A percentile compares a stretch with the other conserved stretches of the same genome.
Evolutionary conservation across 805 yeast species (phyloP).

Genomic region (Starmerella sp.): DNA sequence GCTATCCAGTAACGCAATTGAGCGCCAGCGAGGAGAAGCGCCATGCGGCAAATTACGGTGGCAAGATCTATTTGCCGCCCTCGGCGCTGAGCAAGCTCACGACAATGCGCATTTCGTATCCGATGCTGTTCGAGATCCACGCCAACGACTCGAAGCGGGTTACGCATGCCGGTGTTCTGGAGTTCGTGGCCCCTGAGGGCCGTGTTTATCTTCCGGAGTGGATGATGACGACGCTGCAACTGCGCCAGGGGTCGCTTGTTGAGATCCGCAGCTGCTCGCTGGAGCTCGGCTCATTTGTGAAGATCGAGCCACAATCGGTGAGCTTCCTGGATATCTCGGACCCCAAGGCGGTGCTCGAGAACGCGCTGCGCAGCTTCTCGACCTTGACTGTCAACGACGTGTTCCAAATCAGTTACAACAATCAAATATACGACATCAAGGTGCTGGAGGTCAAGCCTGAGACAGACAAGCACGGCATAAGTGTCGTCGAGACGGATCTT

Average conservation of each 20-base stretch:
- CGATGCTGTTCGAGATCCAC: slow-evolving; percentile 76
- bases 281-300: slow-evolving; percentile 78
- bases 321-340: slow-evolving; percentile 89
- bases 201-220: slow-evolving; percentile 89
- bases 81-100: slow-evolving; percentile 79
- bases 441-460: slow-evolving; percentile 84
- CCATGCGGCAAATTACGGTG: slow-evolving; percentile 79
- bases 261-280: slow-evolving; percentile 62
- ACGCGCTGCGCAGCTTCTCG: slow-evolving; percentile 78
- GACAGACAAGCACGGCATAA: slow-evolving; percentile 51
- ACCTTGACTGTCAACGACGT: slow-evolving; percentile 76
- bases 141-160: slow-evolving; percentile 35
- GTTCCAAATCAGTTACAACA: slow-evolving; percentile 75
- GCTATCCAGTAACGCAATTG: slow-evolving; percentile 89
- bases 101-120: slow-evolving; percentile 84
- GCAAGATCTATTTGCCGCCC: slow-evolving; percentile 89
- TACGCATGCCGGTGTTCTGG: slow-evolving; percentile 91
- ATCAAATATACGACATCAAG: slow-evolving; percentile 62
- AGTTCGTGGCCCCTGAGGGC: slow-evolving; percentile 96
- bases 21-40: slow-evolving; percentile 44
- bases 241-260: slow-evolving; percentile 71
- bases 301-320: slow-evolving; percentile 88
- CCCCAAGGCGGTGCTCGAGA: slow-evolving; percentile 93
- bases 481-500: slow-evolving; percentile 93
- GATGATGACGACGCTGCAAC: slow-evolving; percentile 74